Percentiles rank a stretch among this genome's conserved stretches.
Evolutionary conservation across 1,284 basidiomycete species (phyloP).

Genomic region (Cutaneotrichosporon spelunceum): DNA sequence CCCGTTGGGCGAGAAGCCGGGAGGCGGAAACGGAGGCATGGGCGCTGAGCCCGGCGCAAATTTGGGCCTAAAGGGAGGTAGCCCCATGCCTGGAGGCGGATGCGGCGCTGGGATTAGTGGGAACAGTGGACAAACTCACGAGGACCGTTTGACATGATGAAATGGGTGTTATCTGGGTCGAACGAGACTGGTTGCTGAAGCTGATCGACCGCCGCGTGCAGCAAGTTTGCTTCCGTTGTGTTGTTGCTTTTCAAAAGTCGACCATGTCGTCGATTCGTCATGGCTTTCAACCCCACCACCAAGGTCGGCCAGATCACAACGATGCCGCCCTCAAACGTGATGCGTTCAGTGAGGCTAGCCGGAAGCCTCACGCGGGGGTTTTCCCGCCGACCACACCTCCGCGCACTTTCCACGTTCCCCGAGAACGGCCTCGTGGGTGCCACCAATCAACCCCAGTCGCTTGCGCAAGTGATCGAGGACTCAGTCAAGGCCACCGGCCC

Average conservation of each 20-base stretch:
- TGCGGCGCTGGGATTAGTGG: conserved; percentile 4
- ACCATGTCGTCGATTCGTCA: not conserved
- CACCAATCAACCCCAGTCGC: not conserved
- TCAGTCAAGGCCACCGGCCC: conserved; percentile 72
- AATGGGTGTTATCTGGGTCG: not conserved
- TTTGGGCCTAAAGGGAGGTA: conserved; percentile 38
- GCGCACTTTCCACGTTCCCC: conserved; percentile 54
- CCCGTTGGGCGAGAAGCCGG: conserved; percentile 2
- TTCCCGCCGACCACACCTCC: not conserved
- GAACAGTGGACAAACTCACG: conserved; percentile 9
- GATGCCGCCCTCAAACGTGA: not conserved
- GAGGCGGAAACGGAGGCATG: conserved; percentile 27
- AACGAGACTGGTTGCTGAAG: not conserved
- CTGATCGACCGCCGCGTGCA: not conserved
- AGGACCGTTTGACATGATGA: conserved; percentile 15
- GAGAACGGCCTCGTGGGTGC: not conserved
- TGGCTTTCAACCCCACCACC: not conserved
- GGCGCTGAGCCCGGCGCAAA: conserved; percentile 27
- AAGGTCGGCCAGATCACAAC: not conserved
- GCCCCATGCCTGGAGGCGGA: conserved; percentile 18
- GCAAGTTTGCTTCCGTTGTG: conserved; percentile 4
- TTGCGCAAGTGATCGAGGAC: conserved; percentile 19
- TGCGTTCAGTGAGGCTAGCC: not conserved
- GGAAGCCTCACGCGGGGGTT: not conserved
- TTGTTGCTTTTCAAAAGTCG: not conserved